Conservation (phyloP, 2,329 filamentous ascomycete species). For the Chaetothyriales sp. region DNA sequence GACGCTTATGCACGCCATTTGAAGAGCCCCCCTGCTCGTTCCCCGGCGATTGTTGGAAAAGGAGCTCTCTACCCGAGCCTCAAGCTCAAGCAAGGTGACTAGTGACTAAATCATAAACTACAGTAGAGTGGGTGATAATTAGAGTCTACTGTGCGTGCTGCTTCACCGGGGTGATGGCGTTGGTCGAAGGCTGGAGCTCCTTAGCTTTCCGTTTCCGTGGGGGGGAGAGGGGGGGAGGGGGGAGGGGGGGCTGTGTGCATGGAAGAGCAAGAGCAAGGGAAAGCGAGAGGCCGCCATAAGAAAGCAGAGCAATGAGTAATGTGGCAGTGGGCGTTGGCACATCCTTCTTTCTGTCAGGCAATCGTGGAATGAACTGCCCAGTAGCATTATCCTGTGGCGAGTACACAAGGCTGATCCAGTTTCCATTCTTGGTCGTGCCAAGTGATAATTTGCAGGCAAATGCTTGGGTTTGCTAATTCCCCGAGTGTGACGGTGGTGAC, state of each 20-base stretch:
- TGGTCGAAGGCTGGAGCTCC: neutral
- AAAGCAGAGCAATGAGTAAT: neutral
- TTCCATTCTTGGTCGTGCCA: no score
- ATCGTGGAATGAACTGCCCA: no score
- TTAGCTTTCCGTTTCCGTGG: neutral
- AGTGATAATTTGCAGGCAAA: neutral
- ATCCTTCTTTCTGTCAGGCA: no score
- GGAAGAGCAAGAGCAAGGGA: no score
- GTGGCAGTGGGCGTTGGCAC: neutral
- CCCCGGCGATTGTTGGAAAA: neutral
- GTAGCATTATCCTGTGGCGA: no score
- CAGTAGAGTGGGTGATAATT: neutral
- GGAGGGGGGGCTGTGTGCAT: no score
- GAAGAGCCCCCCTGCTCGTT: neutral
- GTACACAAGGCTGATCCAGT: neutral
- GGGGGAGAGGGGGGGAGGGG: no score
- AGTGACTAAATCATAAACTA: no score
- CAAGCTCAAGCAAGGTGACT: neutral
- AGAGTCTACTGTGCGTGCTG: neutral
- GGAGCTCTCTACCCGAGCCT: neutral
- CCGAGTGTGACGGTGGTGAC: neutral
- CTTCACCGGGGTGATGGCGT: neutral
- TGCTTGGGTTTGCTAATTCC: neutral
- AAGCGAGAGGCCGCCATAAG: no score
- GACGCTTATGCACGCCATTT: neutral